Conservation (phyloP, 495 filamentous ascomycete species). For the Sabuloglossum arenarium region DNA sequence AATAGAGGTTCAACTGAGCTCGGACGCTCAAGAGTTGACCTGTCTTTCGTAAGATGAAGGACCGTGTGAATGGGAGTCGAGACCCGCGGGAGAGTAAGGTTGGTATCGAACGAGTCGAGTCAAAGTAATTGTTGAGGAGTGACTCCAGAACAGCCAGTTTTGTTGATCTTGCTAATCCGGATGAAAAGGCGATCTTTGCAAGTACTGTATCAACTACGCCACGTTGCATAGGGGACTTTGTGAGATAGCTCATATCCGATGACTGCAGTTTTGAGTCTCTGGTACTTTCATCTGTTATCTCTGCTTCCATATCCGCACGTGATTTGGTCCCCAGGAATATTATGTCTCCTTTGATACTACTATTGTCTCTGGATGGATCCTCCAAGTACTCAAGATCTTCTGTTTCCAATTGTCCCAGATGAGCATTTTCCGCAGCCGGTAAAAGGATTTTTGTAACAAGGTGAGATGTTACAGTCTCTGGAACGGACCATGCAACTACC, state of each 20-base stretch:
- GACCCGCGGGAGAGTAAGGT: constrained; percentile 43
- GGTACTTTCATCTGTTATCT: not conserved
- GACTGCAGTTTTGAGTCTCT: not conserved
- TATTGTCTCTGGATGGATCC: constrained; percentile 52
- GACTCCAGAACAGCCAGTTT: constrained; percentile 88
- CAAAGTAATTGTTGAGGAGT: constrained; percentile 62
- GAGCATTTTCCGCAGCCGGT: constrained; percentile 55
- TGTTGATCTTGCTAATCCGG: constrained; percentile 82
- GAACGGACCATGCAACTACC: constrained; percentile 77
- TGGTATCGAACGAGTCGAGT: constrained; percentile 63
- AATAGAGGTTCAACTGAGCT: constrained; percentile 89
- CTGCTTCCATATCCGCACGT: not conserved
- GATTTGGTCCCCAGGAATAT: constrained; percentile 64
- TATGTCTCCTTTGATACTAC: constrained; percentile 67
- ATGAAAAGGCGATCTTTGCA: constrained; percentile 91
- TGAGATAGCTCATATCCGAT: constrained; percentile 1
- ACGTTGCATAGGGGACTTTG: constrained; percentile 10
- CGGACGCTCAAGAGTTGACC: constrained; percentile 80
- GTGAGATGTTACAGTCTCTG: constrained; percentile 43
- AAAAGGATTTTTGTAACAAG: constrained; percentile 54
- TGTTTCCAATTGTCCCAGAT: constrained; percentile 48
- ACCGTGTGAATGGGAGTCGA: constrained; percentile 45
- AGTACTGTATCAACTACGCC: constrained; percentile 51
- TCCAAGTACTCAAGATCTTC: constrained; percentile 80
- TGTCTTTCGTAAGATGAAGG: constrained; percentile 78